phyloP scores from a whole-genome alignment of 2,329 filamentous ascomycete species.

The Fusarium anguioides region DNA sequence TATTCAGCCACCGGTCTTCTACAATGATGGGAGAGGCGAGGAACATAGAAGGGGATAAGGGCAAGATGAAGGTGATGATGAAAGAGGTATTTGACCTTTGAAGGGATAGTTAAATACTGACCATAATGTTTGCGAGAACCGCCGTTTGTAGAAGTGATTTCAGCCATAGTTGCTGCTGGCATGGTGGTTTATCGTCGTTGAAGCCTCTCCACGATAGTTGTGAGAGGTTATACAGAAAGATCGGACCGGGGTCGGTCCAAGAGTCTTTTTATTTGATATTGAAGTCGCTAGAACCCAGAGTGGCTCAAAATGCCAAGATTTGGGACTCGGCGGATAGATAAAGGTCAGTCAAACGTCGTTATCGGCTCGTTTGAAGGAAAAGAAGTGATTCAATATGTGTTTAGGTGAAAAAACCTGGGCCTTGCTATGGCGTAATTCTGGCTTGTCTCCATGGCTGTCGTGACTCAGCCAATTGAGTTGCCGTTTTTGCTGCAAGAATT shows the following conservation, averaged over 20 bases:
- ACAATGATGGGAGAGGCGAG: neutral
- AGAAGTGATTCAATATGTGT: slow-evolving; percentile 36
- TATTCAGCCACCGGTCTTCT: slow-evolving; percentile 68
- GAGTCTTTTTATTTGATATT: slow-evolving; percentile 18
- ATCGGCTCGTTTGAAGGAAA: slow-evolving; percentile 23
- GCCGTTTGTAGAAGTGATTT: slow-evolving; percentile 35
- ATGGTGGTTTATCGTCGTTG: slow-evolving; percentile 16
- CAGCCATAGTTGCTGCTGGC: slow-evolving; percentile 41
- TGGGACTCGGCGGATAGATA: slow-evolving; percentile 27
- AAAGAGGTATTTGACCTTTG: neutral
- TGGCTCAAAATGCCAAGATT: slow-evolving; percentile 19
- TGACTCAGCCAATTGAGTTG: slow-evolving; percentile 45
- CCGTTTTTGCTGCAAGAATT: slow-evolving; percentile 12
- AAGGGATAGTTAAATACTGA: slow-evolving; percentile 42
- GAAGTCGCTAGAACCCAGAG: slow-evolving; percentile 7
- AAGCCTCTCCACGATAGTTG: slow-evolving; percentile 5
- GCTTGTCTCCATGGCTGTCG: slow-evolving; percentile 24
- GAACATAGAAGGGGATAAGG: neutral
- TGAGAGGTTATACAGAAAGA: slow-evolving; percentile 24
- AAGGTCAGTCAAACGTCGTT: slow-evolving; percentile 21
- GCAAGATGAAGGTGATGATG: neutral
- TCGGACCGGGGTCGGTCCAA: slow-evolving; percentile 24
- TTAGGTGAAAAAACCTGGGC: slow-evolving; percentile 34
- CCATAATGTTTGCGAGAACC: slow-evolving; percentile 44
- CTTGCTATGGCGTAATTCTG: slow-evolving; percentile 47